Evolutionary conservation across 148 eudicot species (phyloP), one percentile per base, ranked within the genome.

Genomic region (Amaranthus cruentus): DNA sequence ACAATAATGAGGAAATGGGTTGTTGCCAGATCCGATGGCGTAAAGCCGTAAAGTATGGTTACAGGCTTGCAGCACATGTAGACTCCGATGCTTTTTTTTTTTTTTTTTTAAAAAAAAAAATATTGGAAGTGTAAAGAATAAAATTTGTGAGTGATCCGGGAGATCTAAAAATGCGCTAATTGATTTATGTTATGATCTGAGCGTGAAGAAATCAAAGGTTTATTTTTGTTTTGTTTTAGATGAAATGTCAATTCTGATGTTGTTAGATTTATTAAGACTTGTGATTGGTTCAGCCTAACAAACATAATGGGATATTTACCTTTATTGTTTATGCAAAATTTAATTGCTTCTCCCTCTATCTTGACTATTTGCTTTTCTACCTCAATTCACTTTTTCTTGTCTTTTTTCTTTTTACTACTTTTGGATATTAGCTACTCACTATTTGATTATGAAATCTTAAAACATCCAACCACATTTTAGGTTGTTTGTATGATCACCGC

Each of bases 11-110:
- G 56, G 50, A 62, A 43, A 48, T 66, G n/a, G 38, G 48, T 10
- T 7, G 73, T 51, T 47, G 9, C 48, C 66, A 73, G 77, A 73
- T 73, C 73, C 69, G 46, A 59, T 47, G 70, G 69, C 76, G 56
- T 62, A 46, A 51, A 21, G 8, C 72, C 76, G 56, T 62, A 46
- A 51, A 21, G 8, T 73, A 71, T 46, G 56, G 63, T 55, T 66
- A 66, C 69, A 67, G 70, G 70, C 70, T 67, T 71, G 75, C 79
- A 28, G 64, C 75, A 77, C 69, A 53, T 76, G 69, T 70, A 62
- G 47, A 18, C 58, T 62, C 74, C 38, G 1, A 28, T 53, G 60
- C 66, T 62, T 43, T 69, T 2, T 14, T 72, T 70, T 65, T 67
- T 72, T 49, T 43, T 18, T 18, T 18, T 18, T 18, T 18, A 0